These are phyloP conservation scores for Stygiomarasmius scandens DNA, from an alignment of 1,284 basidiomycete genomes.

Conservation along the genomic window DNA sequence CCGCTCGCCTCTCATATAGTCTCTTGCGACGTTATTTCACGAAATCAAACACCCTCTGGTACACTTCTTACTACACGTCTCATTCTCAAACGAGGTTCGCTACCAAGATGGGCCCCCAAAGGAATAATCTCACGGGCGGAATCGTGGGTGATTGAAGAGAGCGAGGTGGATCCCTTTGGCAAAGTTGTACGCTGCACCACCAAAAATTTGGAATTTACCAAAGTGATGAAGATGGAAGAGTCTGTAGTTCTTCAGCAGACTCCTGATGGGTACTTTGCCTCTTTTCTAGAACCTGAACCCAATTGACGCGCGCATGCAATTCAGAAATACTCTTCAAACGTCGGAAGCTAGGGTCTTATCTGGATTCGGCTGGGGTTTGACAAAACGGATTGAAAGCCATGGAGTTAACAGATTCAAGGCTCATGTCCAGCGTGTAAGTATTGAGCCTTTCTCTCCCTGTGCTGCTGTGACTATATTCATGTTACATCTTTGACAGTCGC, in stretches of 20 bases:
- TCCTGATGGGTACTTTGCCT: conserved; percentile 58
- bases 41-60: conserved; percentile 70
- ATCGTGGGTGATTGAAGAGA: conserved; percentile 91
- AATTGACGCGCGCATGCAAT: conserved; percentile 16
- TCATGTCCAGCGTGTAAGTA: conserved; percentile 71
- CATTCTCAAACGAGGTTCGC: conserved; percentile 87
- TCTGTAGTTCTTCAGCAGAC: conserved; percentile 65
- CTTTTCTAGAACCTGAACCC: background rate
- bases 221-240: conserved; percentile 82
- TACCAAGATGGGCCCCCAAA: conserved; percentile 89
- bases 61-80: conserved; percentile 88
- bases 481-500: conserved; percentile 54
- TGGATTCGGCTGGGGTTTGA: conserved; percentile 81
- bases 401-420: conserved; percentile 77
- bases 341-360: conserved; percentile 79
- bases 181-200: conserved; percentile 72
- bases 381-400: conserved; percentile 78
- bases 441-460: background rate
- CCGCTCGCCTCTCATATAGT: conserved; percentile 93
- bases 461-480: conserved; percentile 13
- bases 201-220: conserved; percentile 82
- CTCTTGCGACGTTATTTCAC: conserved; percentile 92
- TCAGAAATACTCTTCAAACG: conserved; percentile 71
- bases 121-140: conserved; percentile 77
- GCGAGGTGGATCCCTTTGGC: conserved; percentile 81